These are phyloP conservation scores for Cercospora sp. DNA, from an alignment of 2,329 filamentous ascomycete species.

Conservation along the genomic window DNA sequence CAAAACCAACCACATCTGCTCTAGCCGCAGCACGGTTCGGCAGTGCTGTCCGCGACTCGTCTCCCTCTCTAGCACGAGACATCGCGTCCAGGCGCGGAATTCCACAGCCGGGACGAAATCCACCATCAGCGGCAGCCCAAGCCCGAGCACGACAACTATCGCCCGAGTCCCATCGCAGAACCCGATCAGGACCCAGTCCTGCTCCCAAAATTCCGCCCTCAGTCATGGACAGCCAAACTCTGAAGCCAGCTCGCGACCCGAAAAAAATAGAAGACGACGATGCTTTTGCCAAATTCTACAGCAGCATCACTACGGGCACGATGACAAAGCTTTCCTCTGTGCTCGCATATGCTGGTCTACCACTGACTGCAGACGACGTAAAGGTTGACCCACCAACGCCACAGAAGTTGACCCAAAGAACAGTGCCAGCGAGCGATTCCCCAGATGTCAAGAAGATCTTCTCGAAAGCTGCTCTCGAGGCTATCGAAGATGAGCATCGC, in stretches of 20 bases:
- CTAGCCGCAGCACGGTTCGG: conserved; percentile 30
- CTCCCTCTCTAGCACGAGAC: conserved; percentile 41
- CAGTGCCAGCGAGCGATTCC: conserved; percentile 36
- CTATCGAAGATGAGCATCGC: conserved; percentile 65
- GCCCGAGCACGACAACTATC: conserved; percentile 35
- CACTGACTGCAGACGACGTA: conserved; percentile 53
- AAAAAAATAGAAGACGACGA: conserved; percentile 50
- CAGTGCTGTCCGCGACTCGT: conserved; percentile 35
- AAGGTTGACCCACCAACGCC: conserved; percentile 29
- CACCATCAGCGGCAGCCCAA: conserved; percentile 33
- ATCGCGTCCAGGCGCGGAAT: conserved; percentile 42
- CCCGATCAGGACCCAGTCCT: conserved; percentile 9
- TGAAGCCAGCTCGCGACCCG: conserved; percentile 19
- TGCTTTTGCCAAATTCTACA: conserved; percentile 88
- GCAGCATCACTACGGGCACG: conserved; percentile 75
- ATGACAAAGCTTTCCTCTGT: conserved; percentile 88
- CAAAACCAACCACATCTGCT: conserved; percentile 27
- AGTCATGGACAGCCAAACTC: conserved; percentile 34
- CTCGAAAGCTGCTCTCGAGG: conserved; percentile 78
- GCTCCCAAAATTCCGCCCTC: conserved; percentile 33
- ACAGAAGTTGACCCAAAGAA: conserved; percentile 35
- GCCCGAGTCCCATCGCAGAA: conserved; percentile 33
- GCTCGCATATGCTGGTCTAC: conserved; percentile 87
- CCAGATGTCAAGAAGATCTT: conserved; percentile 82
- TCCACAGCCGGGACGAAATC: conserved; percentile 29